Base-by-base conservation (phyloP, 257 asterid species). In the Solanum ossicruentum region DNA sequence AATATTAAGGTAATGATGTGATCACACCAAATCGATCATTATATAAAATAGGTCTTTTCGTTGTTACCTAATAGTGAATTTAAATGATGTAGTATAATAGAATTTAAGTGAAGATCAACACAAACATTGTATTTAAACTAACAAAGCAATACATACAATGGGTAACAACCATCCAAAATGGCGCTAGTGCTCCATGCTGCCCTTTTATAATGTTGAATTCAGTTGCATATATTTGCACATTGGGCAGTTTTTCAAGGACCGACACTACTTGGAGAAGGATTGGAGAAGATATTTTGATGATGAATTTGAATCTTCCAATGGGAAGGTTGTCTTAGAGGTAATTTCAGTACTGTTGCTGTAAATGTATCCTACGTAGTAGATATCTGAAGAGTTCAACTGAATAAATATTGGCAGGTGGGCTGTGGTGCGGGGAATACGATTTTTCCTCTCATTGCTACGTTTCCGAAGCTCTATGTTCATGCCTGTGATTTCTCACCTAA, bases 391-490 rank as follows among this genome's bases (percentile, higher is more conserved):
- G 26, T 28, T 26, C 18, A 26, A 52, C 65, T 51, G 23, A 78
- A 65, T 47, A 82, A 41, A 58, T 9, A 83, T 71, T 88, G 71
- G 39, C 89, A 93, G 97, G 91, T 93, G 83, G 98, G 97, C 66
- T 93, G 94, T 88, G 98, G 98, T 89, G 91, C 93, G 84, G 98
- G 98, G 86, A 95, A 91, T 89, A 88, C 98, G 26, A 84, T 93
- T 61, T 93, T 91, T 65, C 98, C 98, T 83, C 97, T 93, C 55
- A 78, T 90, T 83, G 90, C 91, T 80, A 89, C 94, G 45, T 93
- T 89, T 87, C 98, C 97, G 1, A 86, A 89, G 20, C 91, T 95
- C 55, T 90, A 89, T 61, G 90, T 94, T 83, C 95, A 94, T 45
- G 96, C 97, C 36, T 95, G 97, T 86, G 98, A 95, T 89, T 93